Evolutionary conservation across 257 asterid genomes (phyloP), one percentile per base, ranked within the genome.

Genomic region (Henckelia pumila): DNA sequence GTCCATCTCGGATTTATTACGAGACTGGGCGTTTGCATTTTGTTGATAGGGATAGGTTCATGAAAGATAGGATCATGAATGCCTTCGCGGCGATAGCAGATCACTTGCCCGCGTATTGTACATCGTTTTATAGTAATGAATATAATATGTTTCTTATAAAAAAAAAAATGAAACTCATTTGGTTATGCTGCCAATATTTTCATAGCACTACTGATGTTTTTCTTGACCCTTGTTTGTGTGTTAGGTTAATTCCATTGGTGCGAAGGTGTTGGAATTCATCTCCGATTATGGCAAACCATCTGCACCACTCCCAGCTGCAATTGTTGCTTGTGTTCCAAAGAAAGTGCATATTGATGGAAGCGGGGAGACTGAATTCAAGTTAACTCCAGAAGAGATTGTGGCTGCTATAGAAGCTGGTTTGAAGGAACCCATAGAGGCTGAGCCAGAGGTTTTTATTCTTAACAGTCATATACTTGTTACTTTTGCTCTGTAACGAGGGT

Each of bases 301-400:
- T 71, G 95, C 99, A 56, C 98, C 96, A 3, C 85, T 72, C 69
- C 98, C 99, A 64, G 96, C 98, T 61, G 99, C 99, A 71, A 87
- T 94, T 79, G 99, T 94, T 81, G 98, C 96, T 37, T 94, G 99
- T 77, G 89, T 94, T 67, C 99, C 98, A 4, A 82, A 64, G 80
- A 88, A 81, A 79, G 89, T 81, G 67, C 95, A 94, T 47, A 71
- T 88, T 8, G 98, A 94, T 79, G 99, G 89, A 64, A 35, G 83
- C 69, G 96, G 96, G 71, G 99, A 94, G 80, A 83, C 87, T 23
- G 96, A 88, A 66, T 94, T 94, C 74, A 81, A 84, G 86, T 91
- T 94, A 65, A 80, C 76, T 52, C 92, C 98, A 44, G 84, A 69
- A 73, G 96, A 91, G 77, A 94, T 94, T 52, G 78, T 84, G 78